Percentiles rank a stretch among this genome's conserved stretches.
Evolutionary conservation across 345 rosid species (phyloP).

Genomic region (Dipteronia dyeriana): DNA sequence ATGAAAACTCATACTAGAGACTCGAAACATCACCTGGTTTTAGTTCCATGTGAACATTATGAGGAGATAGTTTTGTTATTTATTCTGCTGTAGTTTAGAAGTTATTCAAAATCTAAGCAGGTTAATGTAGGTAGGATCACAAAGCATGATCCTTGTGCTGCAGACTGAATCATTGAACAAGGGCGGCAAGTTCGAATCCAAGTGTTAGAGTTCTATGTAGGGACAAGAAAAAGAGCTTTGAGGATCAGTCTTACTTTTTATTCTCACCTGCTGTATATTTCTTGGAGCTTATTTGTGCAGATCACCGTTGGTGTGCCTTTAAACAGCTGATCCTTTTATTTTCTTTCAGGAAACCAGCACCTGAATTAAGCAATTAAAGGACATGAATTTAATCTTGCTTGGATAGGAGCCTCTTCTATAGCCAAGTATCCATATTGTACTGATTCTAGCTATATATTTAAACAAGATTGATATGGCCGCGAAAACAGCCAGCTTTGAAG

Average conservation of each 20-base stretch:
- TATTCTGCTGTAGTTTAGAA: neutral
- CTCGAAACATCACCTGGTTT: neutral
- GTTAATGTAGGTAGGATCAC: neutral
- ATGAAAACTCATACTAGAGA: neutral
- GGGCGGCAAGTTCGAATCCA: neutral
- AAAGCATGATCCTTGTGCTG: neutral
- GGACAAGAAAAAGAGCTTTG: neutral
- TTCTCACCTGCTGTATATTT: neutral
- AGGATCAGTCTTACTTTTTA: neutral
- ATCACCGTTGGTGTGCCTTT: constrained; percentile 8
- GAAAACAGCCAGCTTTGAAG: constrained; percentile 29
- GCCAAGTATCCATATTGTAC: neutral
- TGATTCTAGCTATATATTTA: constrained; percentile 10
- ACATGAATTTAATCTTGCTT: constrained; percentile 34
- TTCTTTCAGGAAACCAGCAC: constrained; percentile 26
- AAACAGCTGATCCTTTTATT: constrained; percentile 16
- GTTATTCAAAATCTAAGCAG: neutral
- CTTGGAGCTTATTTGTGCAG: neutral
- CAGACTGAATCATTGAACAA: neutral
- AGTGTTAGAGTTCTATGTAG: neutral
- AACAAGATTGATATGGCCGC: constrained; percentile 34
- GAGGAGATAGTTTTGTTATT: neutral
- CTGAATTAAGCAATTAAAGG: constrained; percentile 30
- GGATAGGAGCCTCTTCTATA: constrained; percentile 30
- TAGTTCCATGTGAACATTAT: too few species aligned